Evolutionary conservation across 2,329 filamentous ascomycete genomes (phyloP), one percentile per base, ranked within the genome.

Genomic region (Hymenoscyphus salicellus): DNA sequence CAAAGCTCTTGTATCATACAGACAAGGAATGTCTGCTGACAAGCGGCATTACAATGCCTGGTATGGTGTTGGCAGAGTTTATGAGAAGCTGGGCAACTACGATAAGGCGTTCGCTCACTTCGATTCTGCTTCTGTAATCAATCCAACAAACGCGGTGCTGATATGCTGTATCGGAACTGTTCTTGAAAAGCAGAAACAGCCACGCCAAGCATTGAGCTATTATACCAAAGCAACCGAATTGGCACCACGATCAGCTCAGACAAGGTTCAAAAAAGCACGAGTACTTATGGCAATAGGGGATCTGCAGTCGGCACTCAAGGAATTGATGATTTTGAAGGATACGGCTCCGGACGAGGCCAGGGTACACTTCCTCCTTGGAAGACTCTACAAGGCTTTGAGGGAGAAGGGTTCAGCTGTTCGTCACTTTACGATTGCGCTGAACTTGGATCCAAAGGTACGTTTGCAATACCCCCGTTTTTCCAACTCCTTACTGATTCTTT

Each of bases 1-100:
- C 75, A 97, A 97, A 76, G 95, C 95, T 0, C 84, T 97, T 55
- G 87, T 89, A 46, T 89, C 92, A 1, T 99, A 97, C 77, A 87
- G 96, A 38, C 86, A 89, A 61, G 93, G 92, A 1, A 91, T 99
- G 70, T 86, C 89, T 55, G 92, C 92, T 0, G 93, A 99, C 73
- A 87, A 86, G 63, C 88, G 94, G 23, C 94, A 97, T 75, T 99
- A 98, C 80, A 97, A 97, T 75, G 95, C 94, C n/a, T 98, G 96
- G 86, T 99, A 98, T 76, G 95, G 95, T 70, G 87, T 90, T 63
- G 88, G 87, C 33, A 83, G 85, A 65, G 93, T 97, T 1, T 95
- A 94, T 73, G 92, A 96, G 77, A 94, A 93, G 74, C 86, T 96
- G 72, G 93, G 93, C 73, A 93, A 92, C 76, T 93, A 92, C 72